Conservation (phyloP, 2,329 filamentous ascomycete species). For the Sclerotiophoma versabilis region DNA sequence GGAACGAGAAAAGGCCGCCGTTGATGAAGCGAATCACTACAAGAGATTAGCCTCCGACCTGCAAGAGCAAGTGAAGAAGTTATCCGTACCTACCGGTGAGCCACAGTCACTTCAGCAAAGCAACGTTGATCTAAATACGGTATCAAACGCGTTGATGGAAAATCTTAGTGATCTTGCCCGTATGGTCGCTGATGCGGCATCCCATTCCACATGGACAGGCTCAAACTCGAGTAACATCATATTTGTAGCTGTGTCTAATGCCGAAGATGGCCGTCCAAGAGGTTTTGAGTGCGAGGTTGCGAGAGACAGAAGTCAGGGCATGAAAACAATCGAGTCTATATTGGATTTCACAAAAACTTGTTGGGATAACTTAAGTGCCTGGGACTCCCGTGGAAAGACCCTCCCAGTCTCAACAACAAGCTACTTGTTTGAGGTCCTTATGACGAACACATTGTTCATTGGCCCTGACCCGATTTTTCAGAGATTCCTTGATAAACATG, state of each 20-base stretch:
- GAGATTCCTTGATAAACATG: too few species aligned
- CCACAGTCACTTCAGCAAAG: not conserved
- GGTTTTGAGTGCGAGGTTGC: not conserved
- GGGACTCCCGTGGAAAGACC: too few species aligned
- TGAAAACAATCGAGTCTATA: not conserved
- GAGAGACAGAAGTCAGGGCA: not conserved
- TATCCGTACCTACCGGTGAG: not conserved
- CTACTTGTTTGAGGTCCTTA: too few species aligned
- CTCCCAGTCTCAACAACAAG: too few species aligned
- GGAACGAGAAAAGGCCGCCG: too few species aligned
- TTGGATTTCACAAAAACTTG: not conserved
- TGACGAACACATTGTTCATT: too few species aligned
- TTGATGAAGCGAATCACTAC: too few species aligned
- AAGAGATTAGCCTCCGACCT: too few species aligned
- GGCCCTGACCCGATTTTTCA: too few species aligned
- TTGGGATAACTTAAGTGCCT: not conserved
- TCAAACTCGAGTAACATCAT: not conserved
- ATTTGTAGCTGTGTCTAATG: not conserved
- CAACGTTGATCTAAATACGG: too few species aligned
- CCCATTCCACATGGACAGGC: not conserved
- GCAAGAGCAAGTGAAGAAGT: too few species aligned
- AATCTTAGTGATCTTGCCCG: not conserved
- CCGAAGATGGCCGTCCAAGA: not conserved
- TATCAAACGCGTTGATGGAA: too few species aligned
- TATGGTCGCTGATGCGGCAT: not conserved